A percentile compares a stretch with the other conserved stretches of the same genome.
phyloP scores from a whole-genome alignment of 192 early-diverging fungal genomes.

The Radiomyces spectabilis region DNA sequence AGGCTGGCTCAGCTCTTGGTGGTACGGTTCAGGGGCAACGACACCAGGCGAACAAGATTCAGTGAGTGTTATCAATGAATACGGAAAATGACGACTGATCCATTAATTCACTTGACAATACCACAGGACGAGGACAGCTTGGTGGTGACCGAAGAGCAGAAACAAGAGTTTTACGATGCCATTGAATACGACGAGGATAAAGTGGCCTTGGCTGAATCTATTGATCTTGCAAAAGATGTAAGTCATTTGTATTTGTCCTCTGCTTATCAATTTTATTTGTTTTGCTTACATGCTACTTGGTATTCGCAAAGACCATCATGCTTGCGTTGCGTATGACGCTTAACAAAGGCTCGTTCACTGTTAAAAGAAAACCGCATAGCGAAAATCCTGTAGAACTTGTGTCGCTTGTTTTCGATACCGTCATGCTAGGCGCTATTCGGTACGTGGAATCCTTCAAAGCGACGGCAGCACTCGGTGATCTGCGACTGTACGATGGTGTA shows the following conservation, averaged over 20 bases:
- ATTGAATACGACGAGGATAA: constrained; percentile 88
- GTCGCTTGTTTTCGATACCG: constrained; percentile 57
- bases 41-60: neutral
- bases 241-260: constrained; percentile 25
- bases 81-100: too few relatives aligned
- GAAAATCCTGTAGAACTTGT: constrained; percentile 37
- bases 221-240: constrained; percentile 59
- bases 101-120: too few relatives aligned
- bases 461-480: constrained; percentile 49
- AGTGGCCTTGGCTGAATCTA: constrained; percentile 40
- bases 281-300: neutral
- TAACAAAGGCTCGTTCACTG: constrained; percentile 70
- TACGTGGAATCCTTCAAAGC: constrained; percentile 45
- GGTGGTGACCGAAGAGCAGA: constrained; percentile 73
- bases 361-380: constrained; percentile 52
- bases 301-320: constrained; percentile 46
- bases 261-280: neutral
- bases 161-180: constrained; percentile 85
- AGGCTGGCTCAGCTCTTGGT: constrained; percentile 47
- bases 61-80: too few relatives aligned
- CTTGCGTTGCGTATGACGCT: constrained; percentile 57
- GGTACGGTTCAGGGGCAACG: constrained; percentile 17
- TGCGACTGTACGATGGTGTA: constrained; percentile 57
- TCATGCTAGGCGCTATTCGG: constrained; percentile 49
- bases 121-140: constrained; percentile 23